Base-by-base conservation (phyloP, 1,284 basidiomycete genomes). In the Naganishia sp. region DNA sequence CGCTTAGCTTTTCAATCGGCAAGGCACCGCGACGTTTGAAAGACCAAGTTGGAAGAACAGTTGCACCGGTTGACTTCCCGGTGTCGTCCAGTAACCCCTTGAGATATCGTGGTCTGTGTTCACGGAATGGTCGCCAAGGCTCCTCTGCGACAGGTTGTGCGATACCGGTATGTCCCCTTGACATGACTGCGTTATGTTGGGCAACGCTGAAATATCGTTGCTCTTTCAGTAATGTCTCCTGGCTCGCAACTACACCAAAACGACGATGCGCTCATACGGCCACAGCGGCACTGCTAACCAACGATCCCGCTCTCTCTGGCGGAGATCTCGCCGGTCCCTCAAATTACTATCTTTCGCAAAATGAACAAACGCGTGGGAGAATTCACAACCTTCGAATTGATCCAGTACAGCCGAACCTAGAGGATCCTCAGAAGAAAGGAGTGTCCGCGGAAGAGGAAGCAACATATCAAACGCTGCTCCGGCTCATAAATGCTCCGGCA, bases 401-500 rank as follows among this genome's bases (percentile, higher is more conserved):
- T 6, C 16, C 53, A 21, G 33, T 42, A 10, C 3, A 15, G 15
- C 39, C 10, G 16, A 15, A 11, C 4, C 31, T 15, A 6, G 13
- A 43, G 16, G 23, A 43, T 7, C 42, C 39, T 1, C 36, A 9
- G 0, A 39, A 39, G 36, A 9, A 39, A 39, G 36, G 36, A 39
- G 9, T 39, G 36, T 39, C 36, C 36, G 16, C 33, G 21, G 48
- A 50, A 3, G 59, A 61, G 42, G 39, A 42, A 28, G 6, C 21
- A 13, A 52, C 36, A 16, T 61, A 50, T 23, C 59, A 61, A 15
- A 52, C 48, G 16, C 49, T 61, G 3, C 39, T 61, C 3, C 59
- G 59, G 10, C 48, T 61, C 9, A 23, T 61, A 33, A 61, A 61
- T 15, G 48, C 50, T n/a, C 59, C 59, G 16, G 59, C 48, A 3